Conservation (phyloP, 129 eudicot genomes). For the Tagetes erecta region DNA sequence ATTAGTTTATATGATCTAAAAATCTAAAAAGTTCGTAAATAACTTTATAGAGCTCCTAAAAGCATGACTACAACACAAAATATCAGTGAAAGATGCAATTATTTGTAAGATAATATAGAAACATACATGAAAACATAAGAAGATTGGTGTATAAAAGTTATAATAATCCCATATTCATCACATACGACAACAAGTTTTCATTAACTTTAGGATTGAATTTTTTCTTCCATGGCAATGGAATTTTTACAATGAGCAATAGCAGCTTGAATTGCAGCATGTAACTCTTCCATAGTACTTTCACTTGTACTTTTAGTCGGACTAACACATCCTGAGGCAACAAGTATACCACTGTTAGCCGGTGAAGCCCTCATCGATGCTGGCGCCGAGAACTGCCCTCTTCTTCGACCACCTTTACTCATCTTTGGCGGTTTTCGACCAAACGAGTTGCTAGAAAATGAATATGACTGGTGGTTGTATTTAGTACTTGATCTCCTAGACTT, state of each 20-base stretch:
- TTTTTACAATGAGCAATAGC: slow-evolving; percentile 98
- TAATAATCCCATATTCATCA: slow-evolving; percentile 2
- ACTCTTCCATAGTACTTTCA: slow-evolving; percentile 91
- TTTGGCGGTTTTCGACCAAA: slow-evolving; percentile 20
- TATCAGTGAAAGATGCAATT: background rate
- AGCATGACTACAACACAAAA: background rate
- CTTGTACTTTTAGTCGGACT: slow-evolving; percentile 37
- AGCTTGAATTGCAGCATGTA: slow-evolving; percentile 95
- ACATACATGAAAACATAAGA: background rate
- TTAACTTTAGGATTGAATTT: background rate
- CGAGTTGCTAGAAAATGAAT: slow-evolving; percentile 62
- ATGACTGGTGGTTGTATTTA: slow-evolving; percentile 39
- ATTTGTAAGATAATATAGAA: background rate
- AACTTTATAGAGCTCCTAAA: background rate
- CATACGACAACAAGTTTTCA: background rate
- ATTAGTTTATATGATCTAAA: too few relatives aligned
- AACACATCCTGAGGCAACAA: slow-evolving; percentile 41
- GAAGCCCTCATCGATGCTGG: slow-evolving; percentile 84
- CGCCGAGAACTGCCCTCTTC: slow-evolving; percentile 69
- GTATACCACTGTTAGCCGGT: slow-evolving; percentile 71
- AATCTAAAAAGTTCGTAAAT: too few relatives aligned
- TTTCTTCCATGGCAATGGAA: slow-evolving; percentile 55
- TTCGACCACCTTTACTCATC: slow-evolving; percentile 12
- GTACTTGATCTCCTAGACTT: slow-evolving; percentile 33
- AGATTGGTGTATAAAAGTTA: background rate